Base-by-base conservation (phyloP, 495 filamentous ascomycete genomes). In the Tuber borchii region DNA sequence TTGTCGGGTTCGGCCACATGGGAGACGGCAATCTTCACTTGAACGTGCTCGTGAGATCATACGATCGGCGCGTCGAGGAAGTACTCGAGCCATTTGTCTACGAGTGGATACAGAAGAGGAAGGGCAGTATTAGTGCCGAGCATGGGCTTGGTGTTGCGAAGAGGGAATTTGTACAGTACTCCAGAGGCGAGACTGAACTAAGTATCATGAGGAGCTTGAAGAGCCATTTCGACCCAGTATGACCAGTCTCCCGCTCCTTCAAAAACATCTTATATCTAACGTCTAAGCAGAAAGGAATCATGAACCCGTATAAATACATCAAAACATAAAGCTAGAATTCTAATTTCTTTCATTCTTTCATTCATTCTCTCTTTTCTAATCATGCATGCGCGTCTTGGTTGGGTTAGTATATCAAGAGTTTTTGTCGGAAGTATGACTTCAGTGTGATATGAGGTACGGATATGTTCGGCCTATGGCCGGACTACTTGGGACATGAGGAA, bases 1-100 rank as follows among this genome's bases (percentile, higher is more conserved):
- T 97, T 31, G 90, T 96, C n/a, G 95, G 95, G 5, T 99, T 96
- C 82, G 95, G 95, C 17, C 95, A 99, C 84, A 97, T 99, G 93
- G 95, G 95, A 44, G 95, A 99, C 83, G 90, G 91, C 6, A 99
- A 99, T 83, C 84, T 99, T 77, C 95, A 99, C 84, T 86, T 99
- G 74, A 99, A 99, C 84, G 87, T 99, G 26, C 85, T 92, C 0
- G 91, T 91, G 39, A 85, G 95, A 75, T 85, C 90, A 74, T 98
- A 93, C 84, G 92, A 94, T 84, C 93, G 93, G 85, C 86, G 90
- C 72, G 93, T 98, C 37, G 95, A 99, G 87, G 89, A 94, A 85
- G 88, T 86, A 68, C 88, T 99, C 39, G 95, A 99, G 85, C 95
- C 95, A 5, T 99, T 91, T 86, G 91, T 99, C 43, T 99, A 97